These are phyloP conservation scores for Pugionium cornutum DNA, from an alignment of 345 rosid genomes.

Conservation along the genomic window DNA sequence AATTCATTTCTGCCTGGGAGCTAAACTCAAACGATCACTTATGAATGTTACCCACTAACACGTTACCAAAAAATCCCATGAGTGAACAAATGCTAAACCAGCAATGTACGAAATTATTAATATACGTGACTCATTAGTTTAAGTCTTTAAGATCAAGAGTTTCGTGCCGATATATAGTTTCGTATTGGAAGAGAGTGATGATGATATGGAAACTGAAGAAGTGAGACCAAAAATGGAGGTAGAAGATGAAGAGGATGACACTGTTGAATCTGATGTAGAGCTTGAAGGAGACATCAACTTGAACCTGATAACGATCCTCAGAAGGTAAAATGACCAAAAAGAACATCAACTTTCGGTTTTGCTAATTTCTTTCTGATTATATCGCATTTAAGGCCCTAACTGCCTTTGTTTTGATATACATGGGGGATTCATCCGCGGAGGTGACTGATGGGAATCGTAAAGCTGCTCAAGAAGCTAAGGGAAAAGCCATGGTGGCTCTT, in stretches of 20 bases:
- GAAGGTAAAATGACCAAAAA: constrained; percentile 46
- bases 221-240: constrained; percentile 50
- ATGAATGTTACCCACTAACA: no score
- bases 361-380: not conserved
- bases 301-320: constrained; percentile 94
- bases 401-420: constrained; percentile 40
- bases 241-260: constrained; percentile 83
- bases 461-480: constrained; percentile 78
- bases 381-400: not conserved
- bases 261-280: constrained; percentile 86
- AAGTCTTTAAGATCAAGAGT: no score
- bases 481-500: constrained; percentile 78
- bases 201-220: constrained; percentile 53
- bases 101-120: no score
- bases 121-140: no score
- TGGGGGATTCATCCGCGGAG: constrained; percentile 80
- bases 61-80: no score
- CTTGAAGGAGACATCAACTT: constrained; percentile 94
- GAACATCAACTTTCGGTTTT: not conserved
- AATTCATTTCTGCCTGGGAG: no score
- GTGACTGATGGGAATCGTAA: constrained; percentile 87
- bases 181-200: constrained; percentile 78
- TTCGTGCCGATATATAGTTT: constrained; percentile 17
- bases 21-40: no score
- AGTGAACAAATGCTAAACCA: no score